Conservation (phyloP, 176 grass and related monocot genomes). For the Carex cristatella region DNA sequence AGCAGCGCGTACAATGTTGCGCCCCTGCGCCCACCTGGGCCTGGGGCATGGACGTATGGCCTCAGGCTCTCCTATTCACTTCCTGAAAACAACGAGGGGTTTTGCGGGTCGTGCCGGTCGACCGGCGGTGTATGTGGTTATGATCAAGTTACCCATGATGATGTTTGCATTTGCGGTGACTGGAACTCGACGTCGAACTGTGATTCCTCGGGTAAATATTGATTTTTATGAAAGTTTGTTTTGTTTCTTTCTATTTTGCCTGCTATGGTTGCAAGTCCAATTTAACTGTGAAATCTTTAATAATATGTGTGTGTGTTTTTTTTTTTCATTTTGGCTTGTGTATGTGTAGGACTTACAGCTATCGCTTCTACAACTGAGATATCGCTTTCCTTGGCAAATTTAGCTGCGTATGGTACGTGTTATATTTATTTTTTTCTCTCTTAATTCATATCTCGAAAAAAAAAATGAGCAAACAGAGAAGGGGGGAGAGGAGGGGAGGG, state of each 20-base stretch:
- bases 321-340: not conserved
- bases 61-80: constrained; percentile 53
- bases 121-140: constrained; percentile 88
- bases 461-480: no score
- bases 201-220: constrained; percentile 40
- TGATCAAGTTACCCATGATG: constrained; percentile 44
- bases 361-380: not conserved
- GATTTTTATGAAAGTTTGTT: not conserved
- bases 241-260: not conserved
- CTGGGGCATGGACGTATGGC: constrained; percentile 68
- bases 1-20: constrained; percentile 92
- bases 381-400: not conserved
- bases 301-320: not conserved
- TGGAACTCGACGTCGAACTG: constrained; percentile 94
- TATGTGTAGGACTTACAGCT: constrained; percentile 3
- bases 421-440: not conserved
- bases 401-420: not conserved
- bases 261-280: not conserved
- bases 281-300: not conserved
- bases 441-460: not conserved
- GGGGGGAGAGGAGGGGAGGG: no score
- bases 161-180: constrained; percentile 72
- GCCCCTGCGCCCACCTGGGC: constrained; percentile 44
- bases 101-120: constrained; percentile 81
- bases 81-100: constrained; percentile 61